These are phyloP conservation scores for Exsudoporus frostii DNA, from an alignment of 768 basidiomycete genomes.

Conservation along the genomic window DNA sequence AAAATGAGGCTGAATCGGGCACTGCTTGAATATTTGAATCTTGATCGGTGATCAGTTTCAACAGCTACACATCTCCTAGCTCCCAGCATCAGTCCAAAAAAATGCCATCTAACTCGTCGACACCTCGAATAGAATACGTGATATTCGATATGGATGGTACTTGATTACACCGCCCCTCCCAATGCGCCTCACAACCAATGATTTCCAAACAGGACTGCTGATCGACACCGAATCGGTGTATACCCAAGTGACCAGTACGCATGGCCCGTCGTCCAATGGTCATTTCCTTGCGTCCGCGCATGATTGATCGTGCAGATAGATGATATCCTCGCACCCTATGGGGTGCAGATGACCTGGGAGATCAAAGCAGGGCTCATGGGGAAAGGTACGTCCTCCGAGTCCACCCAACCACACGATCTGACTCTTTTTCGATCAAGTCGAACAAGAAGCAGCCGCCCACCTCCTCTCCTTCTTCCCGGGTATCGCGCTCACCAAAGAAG, in stretches of 20 bases:
- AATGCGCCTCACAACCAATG: neutral
- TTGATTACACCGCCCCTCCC: neutral
- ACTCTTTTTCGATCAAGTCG: constrained; percentile 42
- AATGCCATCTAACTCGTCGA: constrained; percentile 9
- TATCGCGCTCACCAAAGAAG: constrained; percentile 59
- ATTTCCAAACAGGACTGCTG: constrained; percentile 51
- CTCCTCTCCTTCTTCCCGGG: constrained; percentile 76
- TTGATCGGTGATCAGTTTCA: too few species aligned
- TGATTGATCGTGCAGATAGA: constrained; percentile 39
- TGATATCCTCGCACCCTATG: constrained; percentile 66
- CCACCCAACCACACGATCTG: neutral
- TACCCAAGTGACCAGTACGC: constrained; percentile 73
- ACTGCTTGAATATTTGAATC: too few species aligned
- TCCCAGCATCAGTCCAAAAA: neutral
- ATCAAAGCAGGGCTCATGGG: constrained; percentile 91
- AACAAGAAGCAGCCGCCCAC: constrained; percentile 58
- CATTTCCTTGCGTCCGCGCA: neutral
- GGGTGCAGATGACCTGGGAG: constrained; percentile 81
- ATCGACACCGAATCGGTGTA: constrained; percentile 78
- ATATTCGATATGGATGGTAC: constrained; percentile 75
- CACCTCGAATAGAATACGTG: constrained; percentile 50
- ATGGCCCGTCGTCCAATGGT: neutral
- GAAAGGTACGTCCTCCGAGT: constrained; percentile 50
- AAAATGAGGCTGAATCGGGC: too few species aligned
- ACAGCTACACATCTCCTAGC: neutral